Conservation (phyloP, 2,329 filamentous ascomycete species). For the Diaporthe humulicola region DNA sequence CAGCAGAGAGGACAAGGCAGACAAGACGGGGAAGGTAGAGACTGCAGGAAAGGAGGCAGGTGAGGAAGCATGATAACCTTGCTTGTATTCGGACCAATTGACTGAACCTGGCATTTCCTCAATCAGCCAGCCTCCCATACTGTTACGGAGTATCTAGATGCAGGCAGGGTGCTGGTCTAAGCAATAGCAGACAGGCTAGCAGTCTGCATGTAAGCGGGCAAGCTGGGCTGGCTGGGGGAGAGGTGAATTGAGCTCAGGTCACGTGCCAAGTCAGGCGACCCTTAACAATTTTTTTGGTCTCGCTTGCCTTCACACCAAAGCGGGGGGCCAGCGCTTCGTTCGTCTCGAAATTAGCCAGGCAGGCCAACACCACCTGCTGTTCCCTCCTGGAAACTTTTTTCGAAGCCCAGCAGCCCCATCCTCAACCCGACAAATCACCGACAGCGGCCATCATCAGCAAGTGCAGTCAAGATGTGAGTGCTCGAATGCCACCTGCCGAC, state of each 20-base stretch:
- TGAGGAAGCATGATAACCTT: background rate
- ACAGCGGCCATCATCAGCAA: constrained; percentile 54
- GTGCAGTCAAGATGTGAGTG: constrained; percentile 57
- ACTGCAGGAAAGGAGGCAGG: constrained; percentile 27
- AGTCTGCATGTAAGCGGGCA: background rate
- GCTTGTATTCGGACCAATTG: background rate
- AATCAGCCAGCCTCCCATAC: background rate
- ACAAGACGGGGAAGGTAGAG: constrained; percentile 36
- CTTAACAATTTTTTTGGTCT: constrained; percentile 37
- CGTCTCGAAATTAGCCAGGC: constrained; percentile 34
- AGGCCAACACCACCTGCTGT: constrained; percentile 36
- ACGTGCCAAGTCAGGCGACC: constrained; percentile 39
- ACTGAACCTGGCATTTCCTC: background rate
- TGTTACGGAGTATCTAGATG: no score
- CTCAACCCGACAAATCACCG: constrained; percentile 40
- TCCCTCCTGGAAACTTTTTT: constrained; percentile 40
- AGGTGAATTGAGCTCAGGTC: background rate
- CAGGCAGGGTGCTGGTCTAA: background rate
- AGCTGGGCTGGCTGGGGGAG: background rate
- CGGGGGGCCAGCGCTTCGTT: constrained; percentile 33
- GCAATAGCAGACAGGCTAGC: background rate
- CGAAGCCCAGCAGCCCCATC: constrained; percentile 41
- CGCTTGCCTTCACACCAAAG: constrained; percentile 32
- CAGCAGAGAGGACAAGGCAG: constrained; percentile 29
- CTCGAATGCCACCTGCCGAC: constrained; percentile 35